Percentiles rank a stretch among this genome's conserved stretches.
Conservation (phyloP, 129 eudicot species). For the Flaveria bidentis region DNA sequence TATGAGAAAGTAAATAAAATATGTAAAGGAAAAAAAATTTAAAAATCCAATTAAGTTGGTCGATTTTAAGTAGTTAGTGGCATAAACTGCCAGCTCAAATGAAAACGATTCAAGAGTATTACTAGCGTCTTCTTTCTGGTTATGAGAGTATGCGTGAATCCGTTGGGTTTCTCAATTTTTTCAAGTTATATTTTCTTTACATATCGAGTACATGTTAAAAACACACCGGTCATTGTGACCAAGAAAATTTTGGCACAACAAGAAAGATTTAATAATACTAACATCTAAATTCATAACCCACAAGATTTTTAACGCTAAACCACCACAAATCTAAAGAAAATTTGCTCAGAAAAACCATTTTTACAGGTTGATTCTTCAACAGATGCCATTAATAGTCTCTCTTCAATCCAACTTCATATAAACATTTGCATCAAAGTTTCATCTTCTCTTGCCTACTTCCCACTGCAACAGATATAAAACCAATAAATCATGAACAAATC, state of each 20-base stretch:
- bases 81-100: too few species aligned
- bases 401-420: slow-evolving; percentile 33
- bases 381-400: slow-evolving; percentile 13
- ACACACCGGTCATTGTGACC: neutral
- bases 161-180: too few species aligned
- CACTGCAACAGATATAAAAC: slow-evolving; percentile 31
- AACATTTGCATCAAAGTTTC: slow-evolving; percentile 28
- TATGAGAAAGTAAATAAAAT: too few species aligned
- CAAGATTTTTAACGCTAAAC: slow-evolving; percentile 19
- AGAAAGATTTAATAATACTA: neutral
- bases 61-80: too few species aligned
- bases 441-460: slow-evolving; percentile 49
- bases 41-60: too few species aligned
- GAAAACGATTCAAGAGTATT: too few species aligned
- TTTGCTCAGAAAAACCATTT: slow-evolving; percentile 34
- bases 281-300: slow-evolving; percentile 23
- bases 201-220: too few species aligned
- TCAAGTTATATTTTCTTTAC: too few species aligned
- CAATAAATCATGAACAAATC: neutral
- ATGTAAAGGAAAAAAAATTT: too few species aligned
- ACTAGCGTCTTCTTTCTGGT: too few species aligned
- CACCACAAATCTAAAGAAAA: slow-evolving; percentile 26
- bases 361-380: slow-evolving; percentile 37
- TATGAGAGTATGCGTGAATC: too few species aligned
- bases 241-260: neutral